Evolutionary conservation across 1,284 basidiomycete genomes (phyloP), one percentile per base, ranked within the genome.

Genomic region (Mrakiaceae sp.): DNA sequence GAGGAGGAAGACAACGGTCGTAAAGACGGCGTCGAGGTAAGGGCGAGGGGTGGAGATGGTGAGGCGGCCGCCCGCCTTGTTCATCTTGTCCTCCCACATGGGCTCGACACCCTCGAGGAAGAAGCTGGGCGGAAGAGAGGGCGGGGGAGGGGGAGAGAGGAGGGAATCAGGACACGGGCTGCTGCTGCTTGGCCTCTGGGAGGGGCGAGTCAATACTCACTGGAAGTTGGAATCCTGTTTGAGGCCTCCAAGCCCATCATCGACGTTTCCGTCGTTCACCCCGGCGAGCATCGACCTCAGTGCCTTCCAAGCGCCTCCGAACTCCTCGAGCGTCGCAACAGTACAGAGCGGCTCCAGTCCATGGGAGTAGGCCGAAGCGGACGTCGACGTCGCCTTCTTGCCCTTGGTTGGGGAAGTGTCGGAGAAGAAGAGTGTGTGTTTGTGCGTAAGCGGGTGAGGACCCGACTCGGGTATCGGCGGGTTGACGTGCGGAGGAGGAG

Each of bases 171-270:
- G 27, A 27, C 27, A 27, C 27, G 27, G 27, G 27, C 27, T 27
- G 27, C 27, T 27, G 27, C 27, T 27, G 27, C 27, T 27, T 27
- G 27, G 27, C 27, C 27, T 27, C 2, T 27, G 27, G 27, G 27
- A 27, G 27, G 27, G 27, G 27, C 27, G 27, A 27, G 27, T 27
- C 27, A 27, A 27, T 27, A 27, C 27, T 27, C 27, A 27, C 27
- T 74, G 72, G 49, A 74, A 71, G 57, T 71, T 74, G 10, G 61
- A 69, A 48, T 73, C 72, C 3, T 70, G 70, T 6, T 58, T 66
- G 63, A 72, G 65, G n/a, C 71, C 60, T 4, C 72, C 72, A 40
- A 74, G 63, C 5, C 71, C 72, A 27, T 60, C 63, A 11, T 64
- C 56, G 5, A 66, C 27, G 27, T 27, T 27, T 27, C 27, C 27